Percentiles rank a stretch among this genome's conserved stretches.
Conservation (phyloP, 768 basidiomycete genomes). For the Podaxis sp. region DNA sequence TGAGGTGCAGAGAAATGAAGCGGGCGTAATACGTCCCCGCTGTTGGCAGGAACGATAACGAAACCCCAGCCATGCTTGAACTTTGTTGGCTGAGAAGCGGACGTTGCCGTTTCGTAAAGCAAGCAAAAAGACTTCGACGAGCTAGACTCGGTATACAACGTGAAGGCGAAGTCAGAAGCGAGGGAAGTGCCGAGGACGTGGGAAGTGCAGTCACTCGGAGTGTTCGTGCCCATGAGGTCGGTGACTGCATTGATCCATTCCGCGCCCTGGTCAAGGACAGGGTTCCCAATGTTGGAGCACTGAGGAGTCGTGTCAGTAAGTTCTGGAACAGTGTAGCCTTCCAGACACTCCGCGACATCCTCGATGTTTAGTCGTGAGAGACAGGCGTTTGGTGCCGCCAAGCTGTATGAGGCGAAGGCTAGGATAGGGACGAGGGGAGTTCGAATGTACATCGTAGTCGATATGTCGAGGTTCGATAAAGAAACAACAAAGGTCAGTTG, state of each 20-base stretch:
- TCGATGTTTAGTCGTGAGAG: neutral
- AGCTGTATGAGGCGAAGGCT: neutral
- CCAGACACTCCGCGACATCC: neutral
- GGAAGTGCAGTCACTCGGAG: neutral
- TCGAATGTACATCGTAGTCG: neutral
- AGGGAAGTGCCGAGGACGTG: neutral
- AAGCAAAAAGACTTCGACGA: conserved; percentile 9
- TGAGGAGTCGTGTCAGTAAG: neutral
- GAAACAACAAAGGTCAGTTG: neutral
- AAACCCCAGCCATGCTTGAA: conserved; percentile 12
- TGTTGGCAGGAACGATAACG: conserved; percentile 9
- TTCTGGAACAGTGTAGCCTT: neutral
- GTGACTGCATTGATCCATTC: neutral
- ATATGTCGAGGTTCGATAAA: neutral
- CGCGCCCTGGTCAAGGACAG: neutral
- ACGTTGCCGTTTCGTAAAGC: conserved; percentile 8
- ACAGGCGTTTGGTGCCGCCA: neutral
- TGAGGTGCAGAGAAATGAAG: conserved; percentile 15
- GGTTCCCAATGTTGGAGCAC: neutral
- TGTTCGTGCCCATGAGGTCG: neutral
- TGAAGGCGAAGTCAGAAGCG: neutral
- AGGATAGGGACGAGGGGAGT: neutral
- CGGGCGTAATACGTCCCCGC: neutral
- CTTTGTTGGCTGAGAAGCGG: neutral
- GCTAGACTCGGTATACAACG: neutral